Base-by-base conservation (phyloP, 345 rosid species). In the Eucalyptus curtisii region DNA sequence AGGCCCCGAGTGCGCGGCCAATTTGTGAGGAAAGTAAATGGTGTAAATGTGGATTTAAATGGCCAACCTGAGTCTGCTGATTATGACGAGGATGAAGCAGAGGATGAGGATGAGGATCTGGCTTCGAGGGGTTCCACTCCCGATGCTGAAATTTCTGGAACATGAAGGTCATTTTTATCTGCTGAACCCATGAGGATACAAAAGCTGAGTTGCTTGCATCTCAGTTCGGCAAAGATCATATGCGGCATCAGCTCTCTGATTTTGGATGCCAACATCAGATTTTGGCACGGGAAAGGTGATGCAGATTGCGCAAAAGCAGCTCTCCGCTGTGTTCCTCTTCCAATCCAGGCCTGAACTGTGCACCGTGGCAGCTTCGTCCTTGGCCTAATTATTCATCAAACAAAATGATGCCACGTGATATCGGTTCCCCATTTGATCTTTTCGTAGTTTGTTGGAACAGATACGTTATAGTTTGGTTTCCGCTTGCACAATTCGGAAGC, bases 1-100 rank as follows among this genome's bases (percentile, higher is more conserved):
- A 95, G 99, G 93, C 99, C 99, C 19, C 99, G 99, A 27, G 97
- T 97, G 87, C 94, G 96, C 89, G 99, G 99, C 81, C 99, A 98
- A 93, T 98, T 98, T 94, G 99, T 95, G 86, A 95, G 98, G 95
- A 97, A 96, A 92, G 89, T 94, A 90, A 96, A 96, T 87, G 97
- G 99, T 71, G 94, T 95, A 52, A 93, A 91, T 89, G 96, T 98
- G 89, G 99, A 98, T 90, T 94, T 98, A 68, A 97, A 95, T 59
- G 99, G 99, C 68, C 96, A 95, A 86, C 98, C 97, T 87, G 94
- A 93, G 88, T 88, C 93, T 85, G 93, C 89, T 86, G 96, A 95
- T 88, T 93, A 93, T 53, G 98, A 96, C 37, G 98, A 96, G 47
- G 98, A 96, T 86, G 99, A 95, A 81, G 98, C 94, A 8, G 98